A percentile compares a stretch with the other conserved stretches of the same genome.
Evolutionary conservation across 495 filamentous ascomycete genomes (phyloP).

Genomic region (Penicillium bovifimosum): DNA sequence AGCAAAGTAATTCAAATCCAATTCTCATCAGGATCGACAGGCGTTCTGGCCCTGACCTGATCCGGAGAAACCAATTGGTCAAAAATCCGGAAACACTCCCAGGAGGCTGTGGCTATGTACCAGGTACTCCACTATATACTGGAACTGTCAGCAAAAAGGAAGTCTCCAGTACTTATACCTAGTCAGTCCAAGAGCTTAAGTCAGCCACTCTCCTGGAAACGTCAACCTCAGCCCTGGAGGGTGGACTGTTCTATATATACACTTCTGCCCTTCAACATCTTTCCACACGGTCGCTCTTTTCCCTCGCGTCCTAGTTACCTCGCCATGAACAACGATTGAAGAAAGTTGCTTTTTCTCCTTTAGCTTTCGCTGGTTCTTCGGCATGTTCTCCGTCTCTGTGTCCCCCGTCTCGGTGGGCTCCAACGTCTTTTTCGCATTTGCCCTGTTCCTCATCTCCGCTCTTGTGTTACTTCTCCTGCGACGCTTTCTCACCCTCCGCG

Average conservation of each 20-base stretch:
- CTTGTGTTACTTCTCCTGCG: conserved; percentile 78
- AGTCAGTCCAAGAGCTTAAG: conserved; percentile 21
- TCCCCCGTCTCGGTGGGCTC: conserved; percentile 52
- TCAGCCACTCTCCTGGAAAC: conserved; percentile 28
- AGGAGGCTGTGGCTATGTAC: conserved; percentile 2
- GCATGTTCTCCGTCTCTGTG: conserved; percentile 26
- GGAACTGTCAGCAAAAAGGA: neutral
- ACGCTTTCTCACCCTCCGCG: conserved; percentile 82
- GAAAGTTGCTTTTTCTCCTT: neutral
- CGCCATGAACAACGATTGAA: conserved; percentile 20
- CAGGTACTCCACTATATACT: conserved; percentile 7
- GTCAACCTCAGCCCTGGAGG: conserved; percentile 6
- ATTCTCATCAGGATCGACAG: conserved; percentile 12
- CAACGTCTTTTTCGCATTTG: conserved; percentile 64
- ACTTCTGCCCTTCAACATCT: neutral
- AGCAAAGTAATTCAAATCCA: neutral
- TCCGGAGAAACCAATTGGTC: conserved; percentile 18
- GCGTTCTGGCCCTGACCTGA: conserved; percentile 19
- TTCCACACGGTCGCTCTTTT: neutral
- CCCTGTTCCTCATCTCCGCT: conserved; percentile 66
- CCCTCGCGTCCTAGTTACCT: neutral
- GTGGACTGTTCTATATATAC: conserved; percentile 8
- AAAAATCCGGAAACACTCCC: neutral
- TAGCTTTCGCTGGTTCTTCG: conserved; percentile 7
- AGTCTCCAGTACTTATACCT: conserved; percentile 1